Base-by-base conservation (phyloP, 169 alveolate genomes). In the Cryptosporidium bovis region DNA sequence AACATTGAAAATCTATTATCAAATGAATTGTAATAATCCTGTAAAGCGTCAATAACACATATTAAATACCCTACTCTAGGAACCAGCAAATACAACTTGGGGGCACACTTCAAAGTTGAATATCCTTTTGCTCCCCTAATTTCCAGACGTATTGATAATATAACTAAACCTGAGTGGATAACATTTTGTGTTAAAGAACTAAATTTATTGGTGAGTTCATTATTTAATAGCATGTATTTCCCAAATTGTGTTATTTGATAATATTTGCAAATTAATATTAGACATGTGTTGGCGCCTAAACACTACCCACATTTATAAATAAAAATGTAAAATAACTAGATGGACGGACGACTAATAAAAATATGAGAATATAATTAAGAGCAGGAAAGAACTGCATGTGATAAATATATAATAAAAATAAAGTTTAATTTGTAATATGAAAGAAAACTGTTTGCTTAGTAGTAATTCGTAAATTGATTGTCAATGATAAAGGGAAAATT, bases 311-410 rank as follows among this genome's bases (percentile, higher is more conserved):
- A 69, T 69, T 69, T 69, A 53, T n/a, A 40, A 40, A 69, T 18
- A 24, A 69, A 66, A 53, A 69, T 69, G 50, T 34, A 31, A 34
- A 51, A 18, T 67, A 67, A 69, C 83, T 69, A 56, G 83, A 69
- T 69, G 83, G 83, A 69, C 83, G 56, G 83, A 69, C 83, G 83
- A 69, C 83, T 51, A 69, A 20, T 33, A 31, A 31, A 33, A 69
- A 33, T 69, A 53, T 53, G 20, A 5, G 64, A 53, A 53, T 40
- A 40, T 40, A 40, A 40, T 40, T 40, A 40, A 40, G 10, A 40
- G 48, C 48, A 40, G 48, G 10, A 40, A 40, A 40, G 48, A 3
- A 40, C 48, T 40, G 48, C 48, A 40, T 40, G 48, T 40, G 48
- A 0, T 40, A 40, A 40, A 8, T 40, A 40, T 40, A 40, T 40